A percentile compares a stretch with the other conserved stretches of the same genome.
These are phyloP conservation scores for Glaciozyma martinii DNA, from an alignment of 768 basidiomycete genomes.

Conservation along the genomic window DNA sequence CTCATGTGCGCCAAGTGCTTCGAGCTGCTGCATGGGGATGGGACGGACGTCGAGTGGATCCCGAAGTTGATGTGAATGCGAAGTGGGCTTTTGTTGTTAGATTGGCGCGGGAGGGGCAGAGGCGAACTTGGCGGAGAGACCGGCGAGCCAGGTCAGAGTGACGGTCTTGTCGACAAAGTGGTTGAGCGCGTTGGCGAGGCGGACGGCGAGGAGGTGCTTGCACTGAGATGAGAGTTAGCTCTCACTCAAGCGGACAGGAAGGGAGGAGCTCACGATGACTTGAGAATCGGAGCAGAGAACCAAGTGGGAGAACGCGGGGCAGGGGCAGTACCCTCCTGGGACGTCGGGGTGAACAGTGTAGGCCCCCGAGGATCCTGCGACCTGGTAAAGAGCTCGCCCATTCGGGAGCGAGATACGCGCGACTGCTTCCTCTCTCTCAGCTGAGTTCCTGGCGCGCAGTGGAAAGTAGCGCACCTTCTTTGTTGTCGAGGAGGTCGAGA, in stretches of 20 bases:
- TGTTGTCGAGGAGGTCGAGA: slow-evolving; percentile 21
- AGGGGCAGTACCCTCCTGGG: slow-evolving; percentile 21
- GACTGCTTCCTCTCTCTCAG: neutral
- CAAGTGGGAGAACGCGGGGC: slow-evolving; percentile 10
- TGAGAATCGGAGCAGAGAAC: neutral
- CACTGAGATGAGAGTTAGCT: slow-evolving; percentile 9
- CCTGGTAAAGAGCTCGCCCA: slow-evolving; percentile 12
- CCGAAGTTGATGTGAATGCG: too few species aligned
- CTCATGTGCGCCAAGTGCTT: neutral
- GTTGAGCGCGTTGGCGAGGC: neutral
- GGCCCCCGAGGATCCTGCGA: neutral
- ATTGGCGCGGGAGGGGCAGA: too few species aligned
- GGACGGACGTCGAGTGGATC: too few species aligned
- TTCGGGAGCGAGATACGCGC: slow-evolving; percentile 7
- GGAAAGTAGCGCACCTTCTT: slow-evolving; percentile 2
- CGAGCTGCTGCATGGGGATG: neutral
- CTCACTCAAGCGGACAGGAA: too few species aligned
- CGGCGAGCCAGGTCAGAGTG: neutral
- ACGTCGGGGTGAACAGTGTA: slow-evolving; percentile 20
- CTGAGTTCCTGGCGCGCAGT: neutral
- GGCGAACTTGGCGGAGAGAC: neutral
- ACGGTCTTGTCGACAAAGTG: neutral
- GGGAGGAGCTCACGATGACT: slow-evolving; percentile 7
- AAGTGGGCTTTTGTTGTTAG: too few species aligned
- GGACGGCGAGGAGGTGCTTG: slow-evolving; percentile 25